Base-by-base conservation (phyloP, 2,329 filamentous ascomycete genomes). In the Cryphonectria japonica region DNA sequence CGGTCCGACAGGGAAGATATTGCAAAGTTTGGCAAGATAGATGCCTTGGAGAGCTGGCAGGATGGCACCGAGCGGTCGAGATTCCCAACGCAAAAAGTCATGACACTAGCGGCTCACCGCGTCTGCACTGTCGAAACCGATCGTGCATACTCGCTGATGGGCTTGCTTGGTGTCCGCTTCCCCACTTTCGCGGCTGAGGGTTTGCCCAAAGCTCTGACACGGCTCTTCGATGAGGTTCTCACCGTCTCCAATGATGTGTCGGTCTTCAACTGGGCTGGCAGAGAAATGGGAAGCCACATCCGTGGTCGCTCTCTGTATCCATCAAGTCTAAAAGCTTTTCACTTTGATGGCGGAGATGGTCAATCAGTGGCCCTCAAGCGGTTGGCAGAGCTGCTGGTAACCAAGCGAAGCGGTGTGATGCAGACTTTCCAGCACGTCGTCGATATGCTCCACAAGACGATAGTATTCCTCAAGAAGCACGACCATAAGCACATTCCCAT, bases 371-470 rank as follows among this genome's bases (percentile, higher is more conserved):
- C 52, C 9, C 22, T 57, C 7, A 57, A 57, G 52, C 52, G 52
- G 22, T 29, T 57, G 52, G 52, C n/a, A n/a, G 26, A n/a, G 52
- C 52, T 57, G 52, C 52, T 57, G 22, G 52, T 26, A 2, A 29
- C 22, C 22, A n/a, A 29, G 52, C 52, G 52, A n/a, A 57, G 52
- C n/a, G 52, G 52, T n/a, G 52, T 57, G 52, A 57, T 57, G 52
- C 52, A 57, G 52, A 57, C 52, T 14, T 57, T 57, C 52, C 22
- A 57, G 19, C 26, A 57, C 52, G 52, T 57, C 22, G 52, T 26
- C 52, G 19, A 4, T n/a, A 57, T 57, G 52, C 52, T 57, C 52
- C 52, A 29, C 16, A n/a, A 4, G 2, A 57, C 52, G 52, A 57
- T 57, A 11, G 13, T 3, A n/a, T 57, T 57, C 26, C 22, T 57